Base-by-base conservation (phyloP, 768 basidiomycete genomes). In the Boletus subcaerulescens region DNA sequence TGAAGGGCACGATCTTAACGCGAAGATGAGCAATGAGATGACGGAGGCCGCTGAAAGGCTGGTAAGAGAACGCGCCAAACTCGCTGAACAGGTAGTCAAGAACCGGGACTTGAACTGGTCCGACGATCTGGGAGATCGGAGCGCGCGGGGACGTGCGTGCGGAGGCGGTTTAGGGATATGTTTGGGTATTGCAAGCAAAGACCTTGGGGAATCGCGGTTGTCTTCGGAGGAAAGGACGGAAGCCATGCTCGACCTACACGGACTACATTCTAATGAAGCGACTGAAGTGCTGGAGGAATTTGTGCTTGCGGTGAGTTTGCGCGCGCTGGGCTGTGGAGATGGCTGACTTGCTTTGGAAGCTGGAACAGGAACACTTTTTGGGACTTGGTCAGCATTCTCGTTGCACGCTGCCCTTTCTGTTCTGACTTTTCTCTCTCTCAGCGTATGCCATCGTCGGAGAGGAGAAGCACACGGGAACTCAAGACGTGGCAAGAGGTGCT, bases 391-490 rank as follows among this genome's bases (percentile, higher is more conserved):
- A 53, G 64, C 24, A 61, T 82, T 72, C 54, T 56, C 33, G 14
- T 44, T 44, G 18, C 33, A 31, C 45, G 42, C 7, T 36, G 32
- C 15, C 35, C 33, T 22, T 44, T 38, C 46, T 55, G 41, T 59
- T 24, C 52, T 60, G 35, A 59, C 44, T 33, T 48, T 46, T 29
- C 31, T 60, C 36, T 60, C 2, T 35, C n/a, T 35, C 33, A 89
- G 93, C 91, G 6, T 99, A 89, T 68, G 74, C 92, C 18, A 79
- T 99, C 42, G 91, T 98, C 7, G 96, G 97, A 18, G 93, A 98
- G 73, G 92, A 96, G 71, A 96, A 94, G 71, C 96, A 98, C 69
- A 93, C 91, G 1, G 95, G 91, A 3, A 88, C 86, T n/a, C 92
- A 95, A 65, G 93, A 95, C 64, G 74, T 81, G 4, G 82, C 77